phyloP scores from a whole-genome alignment of 2,329 filamentous ascomycete species.

The Colletotrichum lini region DNA sequence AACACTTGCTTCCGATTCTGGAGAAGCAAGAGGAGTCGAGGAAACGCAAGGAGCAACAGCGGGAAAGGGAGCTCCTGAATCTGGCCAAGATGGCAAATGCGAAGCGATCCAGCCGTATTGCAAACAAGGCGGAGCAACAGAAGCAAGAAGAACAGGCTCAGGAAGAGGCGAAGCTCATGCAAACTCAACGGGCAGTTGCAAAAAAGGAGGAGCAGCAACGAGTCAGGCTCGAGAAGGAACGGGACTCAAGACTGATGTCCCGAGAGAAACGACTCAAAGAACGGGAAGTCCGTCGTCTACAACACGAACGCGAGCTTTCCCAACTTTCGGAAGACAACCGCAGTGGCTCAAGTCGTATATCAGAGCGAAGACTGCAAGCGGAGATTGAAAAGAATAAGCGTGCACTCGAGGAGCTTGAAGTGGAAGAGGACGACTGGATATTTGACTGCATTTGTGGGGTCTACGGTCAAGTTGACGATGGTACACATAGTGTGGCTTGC shows the following conservation, averaged over 20 bases:
- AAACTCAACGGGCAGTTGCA: constrained; percentile 75
- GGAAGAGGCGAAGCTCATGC: constrained; percentile 77
- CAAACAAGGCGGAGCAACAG: constrained; percentile 84
- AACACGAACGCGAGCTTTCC: constrained; percentile 87
- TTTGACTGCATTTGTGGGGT: constrained; percentile 96
- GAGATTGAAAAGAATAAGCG: constrained; percentile 86
- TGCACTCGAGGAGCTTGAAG: constrained; percentile 77
- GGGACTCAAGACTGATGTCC: constrained; percentile 84
- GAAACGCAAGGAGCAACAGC: constrained; percentile 76
- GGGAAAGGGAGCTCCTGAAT: constrained; percentile 84
- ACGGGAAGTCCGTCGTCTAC: constrained; percentile 84
- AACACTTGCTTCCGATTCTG: constrained; percentile 87
- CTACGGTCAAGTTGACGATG: constrained; percentile 94
- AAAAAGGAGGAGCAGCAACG: constrained; percentile 76
- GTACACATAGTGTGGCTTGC: constrained; percentile 92
- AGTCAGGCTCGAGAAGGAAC: constrained; percentile 75
- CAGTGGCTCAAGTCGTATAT: constrained; percentile 74
- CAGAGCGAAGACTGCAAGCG: constrained; percentile 84
- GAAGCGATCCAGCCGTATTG: constrained; percentile 92
- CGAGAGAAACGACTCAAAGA: constrained; percentile 89
- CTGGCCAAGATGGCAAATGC: constrained; percentile 92
- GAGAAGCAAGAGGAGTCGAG: constrained; percentile 83
- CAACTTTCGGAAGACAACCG: constrained; percentile 84
- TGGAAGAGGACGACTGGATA: constrained; percentile 86
- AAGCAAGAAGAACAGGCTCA: constrained; percentile 79